Evolutionary conservation across 495 filamentous ascomycete species (phyloP).

Genomic region (Lophiostoma macrostomum): DNA sequence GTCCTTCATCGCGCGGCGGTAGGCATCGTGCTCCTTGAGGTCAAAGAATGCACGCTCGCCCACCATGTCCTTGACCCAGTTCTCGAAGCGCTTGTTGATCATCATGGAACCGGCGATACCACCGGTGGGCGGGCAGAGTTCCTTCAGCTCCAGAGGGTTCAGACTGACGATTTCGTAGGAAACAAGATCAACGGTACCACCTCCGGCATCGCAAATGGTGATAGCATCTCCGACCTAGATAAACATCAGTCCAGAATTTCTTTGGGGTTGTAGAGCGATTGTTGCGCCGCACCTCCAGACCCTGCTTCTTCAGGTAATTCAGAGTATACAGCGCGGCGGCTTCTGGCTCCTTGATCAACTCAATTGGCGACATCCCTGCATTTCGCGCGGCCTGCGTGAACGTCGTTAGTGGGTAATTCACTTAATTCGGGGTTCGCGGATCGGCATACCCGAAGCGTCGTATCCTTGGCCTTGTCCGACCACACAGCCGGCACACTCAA

Average conservation of each 20-base stretch:
- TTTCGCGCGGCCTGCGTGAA: not conserved
- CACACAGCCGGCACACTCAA: constrained; percentile 4
- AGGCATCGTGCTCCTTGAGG: not conserved
- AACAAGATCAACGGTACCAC: constrained; percentile 1
- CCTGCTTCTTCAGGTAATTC: not conserved
- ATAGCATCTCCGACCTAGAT: not conserved
- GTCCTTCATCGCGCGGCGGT: not conserved
- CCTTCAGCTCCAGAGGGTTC: not conserved
- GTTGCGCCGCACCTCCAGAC: not conserved
- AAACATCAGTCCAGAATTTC: not conserved
- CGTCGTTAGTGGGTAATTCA: not conserved
- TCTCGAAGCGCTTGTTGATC: constrained; percentile 3
- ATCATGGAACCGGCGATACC: not conserved
- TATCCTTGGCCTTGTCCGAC: constrained; percentile 9
- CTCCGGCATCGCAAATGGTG: constrained; percentile 1
- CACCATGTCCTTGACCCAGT: constrained; percentile 1
- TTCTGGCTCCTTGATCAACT: not conserved
- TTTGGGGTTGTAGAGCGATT: too few relatives aligned
- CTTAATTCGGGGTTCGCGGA: not conserved
- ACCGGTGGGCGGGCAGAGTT: not conserved
- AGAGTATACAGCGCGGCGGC: not conserved
- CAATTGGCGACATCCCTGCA: not conserved
- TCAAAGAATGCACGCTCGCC: not conserved
- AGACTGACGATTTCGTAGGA: not conserved
- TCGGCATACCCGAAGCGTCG: not conserved